These are phyloP conservation scores for Psidium guajava DNA, from an alignment of 345 rosid genomes.

Conservation along the genomic window DNA sequence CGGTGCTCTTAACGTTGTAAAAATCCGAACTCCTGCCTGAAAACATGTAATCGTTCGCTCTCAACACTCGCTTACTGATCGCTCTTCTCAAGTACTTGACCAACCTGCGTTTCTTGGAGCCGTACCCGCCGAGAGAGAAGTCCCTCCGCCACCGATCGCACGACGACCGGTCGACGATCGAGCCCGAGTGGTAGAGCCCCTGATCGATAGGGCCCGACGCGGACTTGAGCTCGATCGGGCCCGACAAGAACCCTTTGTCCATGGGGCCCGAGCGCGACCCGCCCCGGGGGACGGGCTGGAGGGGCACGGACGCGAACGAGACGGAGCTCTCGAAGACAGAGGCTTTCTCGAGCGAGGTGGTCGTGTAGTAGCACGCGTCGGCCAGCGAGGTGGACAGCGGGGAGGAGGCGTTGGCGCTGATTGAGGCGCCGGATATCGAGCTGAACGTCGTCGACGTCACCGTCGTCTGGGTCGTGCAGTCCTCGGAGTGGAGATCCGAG, in stretches of 20 bases:
- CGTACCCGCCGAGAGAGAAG: constrained; percentile 33
- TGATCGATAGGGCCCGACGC: constrained; percentile 37
- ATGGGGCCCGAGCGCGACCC: constrained; percentile 44
- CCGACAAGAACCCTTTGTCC: constrained; percentile 26
- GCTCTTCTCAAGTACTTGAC: constrained; percentile 27
- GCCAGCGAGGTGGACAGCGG: constrained; percentile 48
- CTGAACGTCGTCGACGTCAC: constrained; percentile 33
- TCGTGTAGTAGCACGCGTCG: constrained; percentile 22
- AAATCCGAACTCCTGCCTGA: constrained; percentile 7
- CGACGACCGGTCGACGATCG: not conserved
- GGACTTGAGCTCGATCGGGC: constrained; percentile 33
- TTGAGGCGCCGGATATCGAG: constrained; percentile 87
- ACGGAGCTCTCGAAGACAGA: constrained; percentile 89
- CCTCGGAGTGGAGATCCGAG: constrained; percentile 18
- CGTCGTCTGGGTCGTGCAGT: not conserved
- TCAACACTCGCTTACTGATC: constrained; percentile 3
- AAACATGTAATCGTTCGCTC: constrained; percentile 18
- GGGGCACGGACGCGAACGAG: constrained; percentile 67
- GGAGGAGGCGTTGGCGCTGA: constrained; percentile 82
- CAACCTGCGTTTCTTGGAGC: constrained; percentile 28
- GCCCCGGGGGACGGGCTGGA: constrained; percentile 67
- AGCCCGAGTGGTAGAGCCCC: constrained; percentile 3
- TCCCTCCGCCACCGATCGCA: not conserved
- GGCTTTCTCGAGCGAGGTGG: constrained; percentile 32
- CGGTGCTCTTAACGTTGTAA: not conserved